Base-by-base conservation (phyloP, 768 basidiomycete genomes). In the Pleurotus ostreatus region DNA sequence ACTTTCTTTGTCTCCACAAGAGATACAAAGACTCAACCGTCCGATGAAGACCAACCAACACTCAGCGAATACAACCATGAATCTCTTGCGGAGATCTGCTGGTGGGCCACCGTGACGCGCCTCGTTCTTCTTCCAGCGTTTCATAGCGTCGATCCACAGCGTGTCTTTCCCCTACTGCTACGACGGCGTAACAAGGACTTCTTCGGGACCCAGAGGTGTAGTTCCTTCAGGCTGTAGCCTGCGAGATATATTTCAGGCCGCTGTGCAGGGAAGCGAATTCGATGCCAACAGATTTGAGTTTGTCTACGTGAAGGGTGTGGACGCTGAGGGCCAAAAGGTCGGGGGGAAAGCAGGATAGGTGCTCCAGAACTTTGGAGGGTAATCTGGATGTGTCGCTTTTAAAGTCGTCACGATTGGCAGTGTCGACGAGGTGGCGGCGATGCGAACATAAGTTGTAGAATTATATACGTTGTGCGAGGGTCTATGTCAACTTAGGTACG, bases 281-380 rank as follows among this genome's bases (percentile, higher is more conserved):
- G 52, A 86, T 76, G 9, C 78, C 81, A 12, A 79, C 40, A 37
- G n/a, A 8, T 8, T 6, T 30, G 49, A 20, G 37, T 49, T 34
- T n/a, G 44, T 11, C 75, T 51, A 86, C 70, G 23, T 81, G 81
- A 48, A 89, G 77, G 9, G 78, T 78, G 59, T 85, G 78, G 3
- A 71, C 86, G 25, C 89, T 89, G 2, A 92, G 74, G 4, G 89
- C 87, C 48, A 92, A 74, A 15, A 90, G 71, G 12, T 89, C 89
- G 0, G 88, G 88, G 48, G 88, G 75, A 72, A 90, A 92, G 68
- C 89, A 90, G 9, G 88, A 82, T 25, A 92, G 71, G 63, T 92
- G 89, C 60, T 91, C 89, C 55, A 89, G 82, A 16, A 66, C 62
- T 60, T 85, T 80, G 12, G 77, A 71, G 22, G 20, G 20, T 20